phyloP scores from a whole-genome alignment of 352 stramenopile genomes.

The Phytophthora melonis region DNA sequence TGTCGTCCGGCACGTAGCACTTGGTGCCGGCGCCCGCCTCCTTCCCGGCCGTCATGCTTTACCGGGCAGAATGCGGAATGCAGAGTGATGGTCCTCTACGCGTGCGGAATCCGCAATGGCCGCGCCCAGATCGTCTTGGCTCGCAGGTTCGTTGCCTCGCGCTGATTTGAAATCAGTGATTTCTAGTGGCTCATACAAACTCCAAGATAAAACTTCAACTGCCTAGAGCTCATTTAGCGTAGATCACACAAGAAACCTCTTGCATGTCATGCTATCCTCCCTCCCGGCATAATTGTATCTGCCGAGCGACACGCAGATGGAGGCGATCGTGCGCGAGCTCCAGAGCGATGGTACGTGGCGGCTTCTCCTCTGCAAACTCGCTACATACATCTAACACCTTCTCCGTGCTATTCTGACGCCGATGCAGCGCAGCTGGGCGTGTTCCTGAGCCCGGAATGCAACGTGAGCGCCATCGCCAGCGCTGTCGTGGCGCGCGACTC shows the following conservation, averaged over 20 bases:
- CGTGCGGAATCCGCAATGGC: constrained; percentile 17
- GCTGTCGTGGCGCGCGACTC: constrained; percentile 78
- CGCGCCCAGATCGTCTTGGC: neutral
- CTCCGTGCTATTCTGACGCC: neutral
- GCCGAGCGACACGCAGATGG: constrained; percentile 40
- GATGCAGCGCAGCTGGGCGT: constrained; percentile 72
- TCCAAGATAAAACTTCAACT: constrained; percentile 40
- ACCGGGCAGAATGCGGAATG: constrained; percentile 23
- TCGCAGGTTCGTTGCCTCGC: neutral
- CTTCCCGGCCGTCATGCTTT: constrained; percentile 25
- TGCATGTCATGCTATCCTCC: constrained; percentile 20
- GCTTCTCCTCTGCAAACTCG: neutral
- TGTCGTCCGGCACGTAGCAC: constrained; percentile 86
- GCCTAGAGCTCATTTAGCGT: neutral
- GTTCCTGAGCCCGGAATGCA: constrained; percentile 79
- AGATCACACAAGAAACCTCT: constrained; percentile 9
- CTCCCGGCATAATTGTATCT: constrained; percentile 38
- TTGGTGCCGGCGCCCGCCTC: constrained; percentile 63
- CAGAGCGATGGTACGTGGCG: constrained; percentile 66
- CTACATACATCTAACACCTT: constrained; percentile 8
- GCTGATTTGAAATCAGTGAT: too few relatives aligned
- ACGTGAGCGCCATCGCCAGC: constrained; percentile 83
- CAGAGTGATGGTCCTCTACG: constrained; percentile 23
- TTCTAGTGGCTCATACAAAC: constrained; percentile 31
- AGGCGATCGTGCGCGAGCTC: constrained; percentile 77